phyloP scores from a whole-genome alignment of 2,329 filamentous ascomycete species.

The Biscogniauxia marginata region DNA sequence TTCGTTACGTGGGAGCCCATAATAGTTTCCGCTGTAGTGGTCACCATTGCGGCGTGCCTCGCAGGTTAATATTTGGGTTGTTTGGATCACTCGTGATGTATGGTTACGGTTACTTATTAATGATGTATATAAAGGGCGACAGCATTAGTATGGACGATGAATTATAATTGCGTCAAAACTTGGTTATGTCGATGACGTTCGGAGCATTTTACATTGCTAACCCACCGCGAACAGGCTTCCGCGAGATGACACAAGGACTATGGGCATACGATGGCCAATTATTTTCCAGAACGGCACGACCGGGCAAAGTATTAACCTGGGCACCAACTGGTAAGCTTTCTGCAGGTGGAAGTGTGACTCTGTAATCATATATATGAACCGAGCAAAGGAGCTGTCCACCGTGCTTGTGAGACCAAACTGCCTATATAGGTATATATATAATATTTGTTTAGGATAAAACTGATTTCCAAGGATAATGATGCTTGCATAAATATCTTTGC shows the following conservation, averaged over 20 bases:
- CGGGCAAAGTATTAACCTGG: no score
- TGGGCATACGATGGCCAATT: not conserved
- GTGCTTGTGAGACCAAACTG: not conserved
- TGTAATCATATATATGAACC: no score
- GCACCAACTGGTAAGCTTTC: no score
- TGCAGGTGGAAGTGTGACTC: no score
- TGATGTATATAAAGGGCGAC: not conserved
- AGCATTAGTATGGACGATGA: not conserved
- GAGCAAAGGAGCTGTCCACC: no score
- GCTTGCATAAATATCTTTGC: not conserved
- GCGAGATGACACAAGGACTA: not conserved
- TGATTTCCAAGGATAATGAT: not conserved
- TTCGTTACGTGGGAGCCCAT: conserved; percentile 30
- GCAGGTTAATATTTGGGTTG: conserved; percentile 25
- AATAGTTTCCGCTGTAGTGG: conserved; percentile 28
- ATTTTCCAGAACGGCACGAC: no score
- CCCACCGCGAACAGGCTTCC: not conserved
- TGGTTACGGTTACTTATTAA: not conserved
- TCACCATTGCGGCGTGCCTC: conserved; percentile 28
- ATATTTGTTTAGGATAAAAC: not conserved
- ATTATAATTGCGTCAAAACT: not conserved
- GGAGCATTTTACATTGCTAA: not conserved
- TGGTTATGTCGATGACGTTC: not conserved
- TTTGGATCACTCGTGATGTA: conserved; percentile 27
- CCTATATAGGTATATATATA: not conserved